These are phyloP conservation scores for Brachypodium distachyon DNA, from an alignment of 202 grass and related monocot genomes.

Conservation along the genomic window DNA sequence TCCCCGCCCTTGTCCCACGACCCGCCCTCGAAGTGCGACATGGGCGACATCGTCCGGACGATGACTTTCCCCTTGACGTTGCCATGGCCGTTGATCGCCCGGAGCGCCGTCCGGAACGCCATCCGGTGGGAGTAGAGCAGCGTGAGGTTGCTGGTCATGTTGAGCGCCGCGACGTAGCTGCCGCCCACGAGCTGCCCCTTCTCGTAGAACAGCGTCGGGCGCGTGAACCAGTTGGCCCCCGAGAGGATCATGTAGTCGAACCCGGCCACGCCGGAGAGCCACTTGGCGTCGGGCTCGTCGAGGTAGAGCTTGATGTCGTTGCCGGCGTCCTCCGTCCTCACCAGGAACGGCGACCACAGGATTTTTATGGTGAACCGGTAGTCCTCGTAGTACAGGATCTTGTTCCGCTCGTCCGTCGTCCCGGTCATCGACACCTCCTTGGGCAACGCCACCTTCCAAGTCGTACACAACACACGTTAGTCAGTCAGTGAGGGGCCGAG, in stretches of 20 bases:
- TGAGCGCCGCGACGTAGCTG: slow-evolving; percentile 30
- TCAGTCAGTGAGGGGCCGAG: neutral
- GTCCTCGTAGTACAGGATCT: slow-evolving; percentile 28
- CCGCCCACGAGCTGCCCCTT: slow-evolving; percentile 37
- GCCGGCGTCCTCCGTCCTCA: slow-evolving; percentile 23
- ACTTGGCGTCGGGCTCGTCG: slow-evolving; percentile 48
- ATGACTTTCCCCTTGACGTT: slow-evolving; percentile 35
- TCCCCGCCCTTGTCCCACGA: slow-evolving; percentile 50
- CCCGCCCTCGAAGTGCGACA: slow-evolving; percentile 72
- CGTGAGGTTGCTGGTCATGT: slow-evolving; percentile 43
- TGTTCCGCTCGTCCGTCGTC: slow-evolving; percentile 16
- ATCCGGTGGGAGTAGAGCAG: slow-evolving; percentile 38
- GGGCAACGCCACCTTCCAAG: slow-evolving; percentile 32
- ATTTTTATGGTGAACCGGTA: slow-evolving; percentile 54
- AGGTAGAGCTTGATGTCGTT: slow-evolving; percentile 37
- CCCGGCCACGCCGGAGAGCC: slow-evolving; percentile 18
- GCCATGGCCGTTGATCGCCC: slow-evolving; percentile 1
- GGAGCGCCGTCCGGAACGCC: slow-evolving; percentile 49
- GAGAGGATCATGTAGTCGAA: slow-evolving; percentile 68
- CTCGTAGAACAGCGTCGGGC: slow-evolving; percentile 47
- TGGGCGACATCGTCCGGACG: slow-evolving; percentile 59
- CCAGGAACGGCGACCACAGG: slow-evolving; percentile 66
- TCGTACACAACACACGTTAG: neutral
- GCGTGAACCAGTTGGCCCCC: slow-evolving; percentile 59
- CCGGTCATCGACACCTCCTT: slow-evolving; percentile 20